Evolutionary conservation across 306 rosid species (phyloP), one percentile per base, ranked within the genome.

Genomic region (Pterocarpus santalinus): DNA sequence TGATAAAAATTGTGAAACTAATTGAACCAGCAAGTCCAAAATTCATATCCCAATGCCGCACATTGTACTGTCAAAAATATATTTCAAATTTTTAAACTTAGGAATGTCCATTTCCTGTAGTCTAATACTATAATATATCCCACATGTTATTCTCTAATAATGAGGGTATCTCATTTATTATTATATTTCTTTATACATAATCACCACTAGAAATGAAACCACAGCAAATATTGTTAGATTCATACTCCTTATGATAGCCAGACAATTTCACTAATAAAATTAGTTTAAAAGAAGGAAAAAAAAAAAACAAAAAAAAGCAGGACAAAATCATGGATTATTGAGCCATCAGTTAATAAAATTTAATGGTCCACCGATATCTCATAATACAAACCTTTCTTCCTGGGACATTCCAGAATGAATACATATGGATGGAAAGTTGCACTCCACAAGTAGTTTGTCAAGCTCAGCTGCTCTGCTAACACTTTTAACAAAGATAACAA

Each of bases 331-430:
- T 46, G 46, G 17, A 53, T 14, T 0, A 49, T 38, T 1, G 6
- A 73, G 53, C 52, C 11, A 52, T 38, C 22, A 38, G 16, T 34
- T 3, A 36, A 51, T 3, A 36, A 51, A 58, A 47, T 60, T 22
- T 15, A 55, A 34, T 2, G 10, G 35, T 32, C 63, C 52, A 51
- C 28, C 5, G 8, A 70, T 10, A 43, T 68, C 46, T 5, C 46
- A 71, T 15, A 28, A 49, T 39, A 76, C 92, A 71, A 65, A 96
- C 99, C 99, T 96, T 86, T 96, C 99, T 79, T 96, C 99, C 73
- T 96, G 99, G 17, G 94, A 86, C 99, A 96, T 96, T 77, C 99
- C 98, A 77, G 99, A 96, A 69, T 96, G 99, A 81, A 96, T 96
- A 70, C 99, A 93, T 89, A 96, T 93, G 2, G 99, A 96, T 33